Evolutionary conservation across 2,329 filamentous ascomycete species (phyloP).

Genomic region (Pseudopithomyces maydicus): DNA sequence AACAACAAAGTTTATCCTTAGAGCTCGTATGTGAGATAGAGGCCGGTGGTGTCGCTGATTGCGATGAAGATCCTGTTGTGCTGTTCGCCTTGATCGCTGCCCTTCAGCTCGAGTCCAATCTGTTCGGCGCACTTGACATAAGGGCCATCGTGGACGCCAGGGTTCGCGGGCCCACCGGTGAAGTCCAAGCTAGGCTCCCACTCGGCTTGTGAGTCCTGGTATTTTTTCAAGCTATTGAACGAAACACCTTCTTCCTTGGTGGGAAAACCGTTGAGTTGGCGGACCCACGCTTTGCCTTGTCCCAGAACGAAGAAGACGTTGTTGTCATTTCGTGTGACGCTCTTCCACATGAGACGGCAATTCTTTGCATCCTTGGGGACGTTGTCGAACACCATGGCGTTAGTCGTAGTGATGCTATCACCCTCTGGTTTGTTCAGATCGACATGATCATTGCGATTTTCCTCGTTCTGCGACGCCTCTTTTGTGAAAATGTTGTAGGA

Average conservation of each 20-base stretch:
- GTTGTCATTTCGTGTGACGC: background rate
- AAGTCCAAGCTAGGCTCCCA: slow-evolving; percentile 5
- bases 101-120: slow-evolving; percentile 11
- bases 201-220: background rate
- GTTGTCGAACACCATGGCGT: slow-evolving; percentile 12
- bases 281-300: background rate
- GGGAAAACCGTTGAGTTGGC: slow-evolving; percentile 9
- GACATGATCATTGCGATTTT: slow-evolving; percentile 7
- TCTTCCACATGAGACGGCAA: slow-evolving; percentile 9
- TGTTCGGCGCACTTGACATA: background rate
- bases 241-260: background rate
- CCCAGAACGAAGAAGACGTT: slow-evolving; percentile 5
- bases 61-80: slow-evolving; percentile 8
- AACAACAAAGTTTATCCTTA: background rate
- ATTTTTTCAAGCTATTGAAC: background rate
- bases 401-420: slow-evolving; percentile 1
- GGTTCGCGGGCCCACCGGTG: background rate
- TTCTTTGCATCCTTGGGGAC: slow-evolving; percentile 10
- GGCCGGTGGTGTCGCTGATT: slow-evolving; percentile 5
- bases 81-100: background rate
- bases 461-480: background rate
- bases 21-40: slow-evolving; percentile 6
- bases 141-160: background rate
- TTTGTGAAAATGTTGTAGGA: slow-evolving; percentile 14
- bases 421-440: slow-evolving; percentile 9